These are phyloP conservation scores for Moelleriella libera DNA, from an alignment of 2,329 filamentous ascomycete genomes.

Conservation along the genomic window DNA sequence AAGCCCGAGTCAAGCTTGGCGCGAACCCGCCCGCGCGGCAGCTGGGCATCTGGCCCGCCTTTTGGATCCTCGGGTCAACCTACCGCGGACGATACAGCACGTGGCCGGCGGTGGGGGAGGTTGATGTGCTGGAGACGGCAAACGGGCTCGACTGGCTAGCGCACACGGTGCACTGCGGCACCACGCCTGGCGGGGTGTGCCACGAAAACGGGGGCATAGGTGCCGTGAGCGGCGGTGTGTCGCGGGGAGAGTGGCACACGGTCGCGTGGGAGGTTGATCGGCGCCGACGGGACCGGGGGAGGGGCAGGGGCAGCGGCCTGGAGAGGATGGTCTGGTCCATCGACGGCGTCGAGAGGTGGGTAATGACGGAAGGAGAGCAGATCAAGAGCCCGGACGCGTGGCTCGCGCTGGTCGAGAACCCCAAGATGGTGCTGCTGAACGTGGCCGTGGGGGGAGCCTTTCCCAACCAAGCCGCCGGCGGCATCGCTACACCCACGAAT, in stretches of 20 bases:
- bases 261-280: conserved; percentile 19
- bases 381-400: conserved; percentile 15
- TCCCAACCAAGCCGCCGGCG: conserved; percentile 16
- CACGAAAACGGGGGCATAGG: conserved; percentile 23
- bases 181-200: conserved; percentile 22
- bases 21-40: conserved; percentile 10
- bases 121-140: conserved; percentile 29
- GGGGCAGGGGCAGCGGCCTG: conserved; percentile 6
- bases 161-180: conserved; percentile 28
- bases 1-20: conserved; percentile 24
- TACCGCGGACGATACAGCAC: conserved; percentile 22
- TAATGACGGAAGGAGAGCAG: conserved; percentile 10
- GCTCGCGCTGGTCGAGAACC: conserved; percentile 13
- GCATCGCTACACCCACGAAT: conserved; percentile 17
- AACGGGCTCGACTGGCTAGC: conserved; percentile 21
- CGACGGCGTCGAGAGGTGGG: conserved; percentile 15
- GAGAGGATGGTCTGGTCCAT: conserved; percentile 21
- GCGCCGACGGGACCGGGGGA: neutral
- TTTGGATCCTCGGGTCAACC: conserved; percentile 27
- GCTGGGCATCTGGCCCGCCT: conserved; percentile 30
- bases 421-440: conserved; percentile 22
- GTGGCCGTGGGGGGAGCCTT: conserved; percentile 25
- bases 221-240: conserved; percentile 6
- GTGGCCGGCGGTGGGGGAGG: conserved; percentile 28
- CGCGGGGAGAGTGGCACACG: conserved; percentile 18